phyloP scores from a whole-genome alignment of 1,284 basidiomycete genomes.

The Fomitiporia mediterranea region DNA sequence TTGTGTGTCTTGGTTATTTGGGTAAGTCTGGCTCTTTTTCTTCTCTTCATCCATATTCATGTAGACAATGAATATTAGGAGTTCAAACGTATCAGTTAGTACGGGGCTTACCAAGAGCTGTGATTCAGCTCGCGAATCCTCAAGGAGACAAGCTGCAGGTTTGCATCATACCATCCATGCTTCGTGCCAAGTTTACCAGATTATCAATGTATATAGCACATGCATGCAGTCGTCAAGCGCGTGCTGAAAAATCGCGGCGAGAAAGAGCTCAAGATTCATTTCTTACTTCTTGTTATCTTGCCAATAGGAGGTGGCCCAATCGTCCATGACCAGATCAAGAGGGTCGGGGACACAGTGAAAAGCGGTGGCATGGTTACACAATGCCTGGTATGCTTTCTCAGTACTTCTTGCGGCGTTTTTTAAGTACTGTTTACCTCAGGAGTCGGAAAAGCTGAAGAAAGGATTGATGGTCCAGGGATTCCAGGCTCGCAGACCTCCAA shows the following conservation, averaged over 20 bases:
- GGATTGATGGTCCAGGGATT: no score
- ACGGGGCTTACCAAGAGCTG: background rate
- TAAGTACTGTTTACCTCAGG: no score
- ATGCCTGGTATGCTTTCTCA: conserved; percentile 18
- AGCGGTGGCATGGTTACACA: conserved; percentile 14
- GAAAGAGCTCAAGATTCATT: background rate
- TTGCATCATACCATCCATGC: background rate
- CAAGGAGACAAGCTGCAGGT: background rate
- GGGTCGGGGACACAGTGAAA: conserved; percentile 15
- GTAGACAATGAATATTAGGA: background rate
- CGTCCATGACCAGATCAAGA: conserved; percentile 23
- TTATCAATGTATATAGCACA: background rate
- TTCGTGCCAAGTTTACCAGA: background rate
- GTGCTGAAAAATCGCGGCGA: background rate
- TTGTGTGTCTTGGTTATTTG: background rate
- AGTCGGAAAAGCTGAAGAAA: conserved; percentile 28
- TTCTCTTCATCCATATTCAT: background rate
- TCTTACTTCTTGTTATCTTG: conserved; percentile 16
- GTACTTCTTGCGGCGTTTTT: conserved; percentile 31
- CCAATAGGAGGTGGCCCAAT: background rate
- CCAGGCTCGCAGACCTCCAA: no score
- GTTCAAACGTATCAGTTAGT: background rate
- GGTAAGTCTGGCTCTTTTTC: background rate
- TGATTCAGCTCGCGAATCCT: background rate
- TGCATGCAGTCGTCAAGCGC: background rate